These are phyloP conservation scores for Globisporangium cylindrosporum DNA, from an alignment of 352 stramenopile species.

Conservation along the genomic window DNA sequence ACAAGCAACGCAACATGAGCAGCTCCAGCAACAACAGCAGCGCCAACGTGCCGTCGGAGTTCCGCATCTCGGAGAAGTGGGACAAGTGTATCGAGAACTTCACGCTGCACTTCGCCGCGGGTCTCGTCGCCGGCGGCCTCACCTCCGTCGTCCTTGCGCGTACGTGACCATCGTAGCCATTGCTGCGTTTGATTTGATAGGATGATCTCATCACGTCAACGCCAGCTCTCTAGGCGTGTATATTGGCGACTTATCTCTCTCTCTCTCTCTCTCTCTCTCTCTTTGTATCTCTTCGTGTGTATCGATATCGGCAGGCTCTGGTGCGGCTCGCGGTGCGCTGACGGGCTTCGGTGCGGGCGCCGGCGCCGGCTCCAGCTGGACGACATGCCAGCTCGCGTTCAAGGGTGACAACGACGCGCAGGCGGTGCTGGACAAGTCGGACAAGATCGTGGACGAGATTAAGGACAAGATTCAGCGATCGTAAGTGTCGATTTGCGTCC, in stretches of 20 bases:
- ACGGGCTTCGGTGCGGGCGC: slow-evolving; percentile 70
- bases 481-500: slow-evolving; percentile 11
- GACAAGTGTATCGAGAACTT: slow-evolving; percentile 90
- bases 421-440: slow-evolving; percentile 63
- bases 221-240: neutral
- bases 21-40: slow-evolving; percentile 29
- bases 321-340: slow-evolving; percentile 54
- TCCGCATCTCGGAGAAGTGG: slow-evolving; percentile 89
- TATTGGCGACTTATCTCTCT: neutral
- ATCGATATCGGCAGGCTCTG: slow-evolving; percentile 38
- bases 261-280: neutral
- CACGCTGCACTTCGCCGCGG: slow-evolving; percentile 79
- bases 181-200: neutral
- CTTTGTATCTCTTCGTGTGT: neutral
- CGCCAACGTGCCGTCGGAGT: slow-evolving; percentile 80
- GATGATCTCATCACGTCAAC: neutral
- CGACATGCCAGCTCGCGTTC: slow-evolving; percentile 82
- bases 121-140: slow-evolving; percentile 77
- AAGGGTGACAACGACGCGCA: slow-evolving; percentile 64
- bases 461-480: slow-evolving; percentile 49
- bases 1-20: slow-evolving; percentile 11
- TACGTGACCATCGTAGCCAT: slow-evolving; percentile 31
- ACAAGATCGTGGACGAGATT: slow-evolving; percentile 74
- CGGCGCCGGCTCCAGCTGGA: slow-evolving; percentile 80
- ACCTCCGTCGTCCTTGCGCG: slow-evolving; percentile 79